Evolutionary conservation across 768 basidiomycete genomes (phyloP).

Genomic region (Scleroderma bovista): DNA sequence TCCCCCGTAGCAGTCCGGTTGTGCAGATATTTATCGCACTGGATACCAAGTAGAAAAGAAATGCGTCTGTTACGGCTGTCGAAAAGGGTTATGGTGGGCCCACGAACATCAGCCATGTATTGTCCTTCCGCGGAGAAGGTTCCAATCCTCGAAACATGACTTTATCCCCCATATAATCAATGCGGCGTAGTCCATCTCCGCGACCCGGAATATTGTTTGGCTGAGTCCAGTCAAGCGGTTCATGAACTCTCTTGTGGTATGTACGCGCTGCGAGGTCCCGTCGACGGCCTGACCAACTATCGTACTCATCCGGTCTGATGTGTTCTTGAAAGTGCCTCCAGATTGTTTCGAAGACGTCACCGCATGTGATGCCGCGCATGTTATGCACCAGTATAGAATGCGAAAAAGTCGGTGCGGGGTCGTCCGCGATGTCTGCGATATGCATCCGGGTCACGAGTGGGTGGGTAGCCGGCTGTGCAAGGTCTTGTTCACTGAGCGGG

Average conservation of each 20-base stretch:
- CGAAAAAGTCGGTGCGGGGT: constrained; percentile 41
- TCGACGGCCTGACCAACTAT: constrained; percentile 19
- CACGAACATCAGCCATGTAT: constrained; percentile 29
- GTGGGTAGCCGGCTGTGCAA: constrained; percentile 58
- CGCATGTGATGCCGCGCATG: constrained; percentile 40
- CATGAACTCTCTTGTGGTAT: constrained; percentile 21
- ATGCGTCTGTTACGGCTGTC: background rate
- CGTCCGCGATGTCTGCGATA: constrained; percentile 49
- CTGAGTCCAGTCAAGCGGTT: constrained; percentile 20
- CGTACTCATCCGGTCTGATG: constrained; percentile 22
- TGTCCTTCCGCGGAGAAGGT: constrained; percentile 42
- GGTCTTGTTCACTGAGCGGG: constrained; percentile 31
- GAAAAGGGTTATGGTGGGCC: constrained; percentile 12
- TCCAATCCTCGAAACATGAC: constrained; percentile 50
- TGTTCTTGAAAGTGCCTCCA: constrained; percentile 36
- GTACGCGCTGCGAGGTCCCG: constrained; percentile 30
- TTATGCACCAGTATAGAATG: constrained; percentile 55
- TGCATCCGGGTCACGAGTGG: constrained; percentile 55
- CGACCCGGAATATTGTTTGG: constrained; percentile 10
- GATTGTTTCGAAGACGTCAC: constrained; percentile 47
- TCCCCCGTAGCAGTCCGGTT: too few species aligned
- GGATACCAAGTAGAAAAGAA: background rate
- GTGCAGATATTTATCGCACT: background rate
- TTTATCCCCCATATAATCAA: constrained; percentile 47
- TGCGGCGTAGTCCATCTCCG: constrained; percentile 28